phyloP scores from a whole-genome alignment of 768 basidiomycete genomes.

The Mycena rosella region DNA sequence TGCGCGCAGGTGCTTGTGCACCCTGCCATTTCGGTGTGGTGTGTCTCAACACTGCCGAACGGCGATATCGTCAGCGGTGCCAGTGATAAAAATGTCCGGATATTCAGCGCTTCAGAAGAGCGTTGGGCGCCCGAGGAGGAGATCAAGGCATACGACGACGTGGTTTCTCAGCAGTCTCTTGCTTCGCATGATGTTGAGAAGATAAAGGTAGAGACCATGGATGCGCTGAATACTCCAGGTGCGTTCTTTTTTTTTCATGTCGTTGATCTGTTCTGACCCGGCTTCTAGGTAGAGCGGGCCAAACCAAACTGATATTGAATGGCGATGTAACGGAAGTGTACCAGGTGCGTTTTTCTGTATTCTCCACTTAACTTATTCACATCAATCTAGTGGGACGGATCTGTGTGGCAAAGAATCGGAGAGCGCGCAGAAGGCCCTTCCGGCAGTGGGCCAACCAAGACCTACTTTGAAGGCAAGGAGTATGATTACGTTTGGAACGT shows the following conservation, averaged over 20 bases:
- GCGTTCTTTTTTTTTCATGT: slow-evolving; percentile 37
- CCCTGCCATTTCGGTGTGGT: slow-evolving; percentile 98
- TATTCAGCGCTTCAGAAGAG: slow-evolving; percentile 83
- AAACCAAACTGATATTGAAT: slow-evolving; percentile 92
- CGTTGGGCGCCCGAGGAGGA: slow-evolving; percentile 79
- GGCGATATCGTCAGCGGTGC: slow-evolving; percentile 93
- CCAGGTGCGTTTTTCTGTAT: slow-evolving; percentile 70
- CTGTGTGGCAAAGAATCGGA: slow-evolving; percentile 93
- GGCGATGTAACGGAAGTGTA: slow-evolving; percentile 89
- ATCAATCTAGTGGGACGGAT: slow-evolving; percentile 81
- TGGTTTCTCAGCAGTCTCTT: slow-evolving; percentile 82
- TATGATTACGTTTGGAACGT: slow-evolving; percentile 99
- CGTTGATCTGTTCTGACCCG: slow-evolving; percentile 1
- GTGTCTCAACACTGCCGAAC: slow-evolving; percentile 88
- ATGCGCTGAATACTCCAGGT: slow-evolving; percentile 84
- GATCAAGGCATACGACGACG: slow-evolving; percentile 77
- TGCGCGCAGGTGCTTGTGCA: slow-evolving; percentile 91
- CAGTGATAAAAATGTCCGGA: slow-evolving; percentile 88
- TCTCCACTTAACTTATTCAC: background rate
- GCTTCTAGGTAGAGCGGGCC: slow-evolving; percentile 85
- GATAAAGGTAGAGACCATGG: slow-evolving; percentile 87
- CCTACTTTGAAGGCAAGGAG: slow-evolving; percentile 78
- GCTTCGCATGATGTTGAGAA: slow-evolving; percentile 94
- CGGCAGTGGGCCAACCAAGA: slow-evolving; percentile 94
- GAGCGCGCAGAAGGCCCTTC: slow-evolving; percentile 93